Evolutionary conservation across 257 asterid species (phyloP).

Genomic region (Nicotiana attenuata): DNA sequence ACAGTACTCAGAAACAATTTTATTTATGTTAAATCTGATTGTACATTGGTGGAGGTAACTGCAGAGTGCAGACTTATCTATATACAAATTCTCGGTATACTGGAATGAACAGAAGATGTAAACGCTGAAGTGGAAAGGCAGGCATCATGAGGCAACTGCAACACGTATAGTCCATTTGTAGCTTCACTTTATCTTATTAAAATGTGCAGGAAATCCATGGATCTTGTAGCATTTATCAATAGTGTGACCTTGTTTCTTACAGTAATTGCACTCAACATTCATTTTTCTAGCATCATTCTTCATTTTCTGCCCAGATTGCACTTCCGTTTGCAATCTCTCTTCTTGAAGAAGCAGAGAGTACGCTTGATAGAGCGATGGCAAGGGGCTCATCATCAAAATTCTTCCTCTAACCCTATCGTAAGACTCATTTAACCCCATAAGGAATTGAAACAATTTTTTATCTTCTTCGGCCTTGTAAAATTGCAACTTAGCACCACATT

Average conservation of each 20-base stretch:
- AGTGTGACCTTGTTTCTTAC: background rate
- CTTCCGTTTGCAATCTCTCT: no score
- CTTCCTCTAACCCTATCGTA: no score
- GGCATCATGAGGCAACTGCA: background rate
- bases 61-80: background rate
- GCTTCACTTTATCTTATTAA: background rate
- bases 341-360: no score
- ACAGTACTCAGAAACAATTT: background rate
- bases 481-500: background rate
- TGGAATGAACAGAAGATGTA: background rate
- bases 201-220: background rate
- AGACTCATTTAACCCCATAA: no score
- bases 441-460: no score
- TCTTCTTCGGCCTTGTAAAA: background rate
- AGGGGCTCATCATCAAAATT: no score
- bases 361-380: no score
- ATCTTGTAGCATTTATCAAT: background rate
- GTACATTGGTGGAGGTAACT: background rate
- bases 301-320: no score
- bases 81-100: background rate
- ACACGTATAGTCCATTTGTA: background rate
- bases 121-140: background rate
- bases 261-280: background rate
- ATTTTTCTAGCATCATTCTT: no score
- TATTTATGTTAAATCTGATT: background rate